These are phyloP conservation scores for Closterium sp. DNA, from an alignment of 139 green algal species.

Conservation along the genomic window DNA sequence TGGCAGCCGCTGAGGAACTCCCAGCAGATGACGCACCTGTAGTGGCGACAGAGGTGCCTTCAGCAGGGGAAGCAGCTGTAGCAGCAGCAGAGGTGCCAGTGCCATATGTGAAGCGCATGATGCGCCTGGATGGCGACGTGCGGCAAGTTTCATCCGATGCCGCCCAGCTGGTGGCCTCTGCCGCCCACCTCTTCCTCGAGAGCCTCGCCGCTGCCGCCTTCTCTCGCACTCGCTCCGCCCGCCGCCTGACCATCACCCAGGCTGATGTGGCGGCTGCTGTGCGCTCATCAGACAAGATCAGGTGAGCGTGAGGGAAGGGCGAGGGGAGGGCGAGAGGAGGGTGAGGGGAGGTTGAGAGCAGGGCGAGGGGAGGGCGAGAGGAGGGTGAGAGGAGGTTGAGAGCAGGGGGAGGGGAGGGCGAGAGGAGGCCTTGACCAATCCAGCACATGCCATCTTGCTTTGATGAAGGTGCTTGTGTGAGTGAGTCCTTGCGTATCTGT, in stretches of 20 bases:
- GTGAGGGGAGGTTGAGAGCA: too few relatives aligned
- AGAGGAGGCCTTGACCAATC: too few relatives aligned
- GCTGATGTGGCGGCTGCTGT: neutral
- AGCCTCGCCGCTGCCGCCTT: neutral
- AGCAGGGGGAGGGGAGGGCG: too few relatives aligned
- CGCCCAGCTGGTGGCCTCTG: neutral
- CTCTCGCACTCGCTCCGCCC: neutral
- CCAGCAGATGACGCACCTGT: too few relatives aligned
- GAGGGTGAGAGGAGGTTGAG: too few relatives aligned
- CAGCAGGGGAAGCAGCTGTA: neutral
- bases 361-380: too few relatives aligned
- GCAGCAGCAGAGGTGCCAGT: neutral
- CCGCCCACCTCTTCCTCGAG: neutral
- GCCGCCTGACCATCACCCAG: neutral
- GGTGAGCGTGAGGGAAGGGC: neutral
- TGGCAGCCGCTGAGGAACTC: too few relatives aligned
- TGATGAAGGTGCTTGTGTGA: too few relatives aligned
- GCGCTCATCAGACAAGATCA: neutral
- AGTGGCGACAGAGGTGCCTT: too few relatives aligned
- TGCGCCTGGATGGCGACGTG: neutral
- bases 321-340: too few relatives aligned
- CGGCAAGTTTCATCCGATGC: neutral
- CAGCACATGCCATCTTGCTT: too few relatives aligned
- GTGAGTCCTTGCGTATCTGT: too few relatives aligned
- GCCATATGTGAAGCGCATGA: neutral